Evolutionary conservation across 805 yeast genomes (phyloP).

Genomic region (Kazachstania martiniae): DNA sequence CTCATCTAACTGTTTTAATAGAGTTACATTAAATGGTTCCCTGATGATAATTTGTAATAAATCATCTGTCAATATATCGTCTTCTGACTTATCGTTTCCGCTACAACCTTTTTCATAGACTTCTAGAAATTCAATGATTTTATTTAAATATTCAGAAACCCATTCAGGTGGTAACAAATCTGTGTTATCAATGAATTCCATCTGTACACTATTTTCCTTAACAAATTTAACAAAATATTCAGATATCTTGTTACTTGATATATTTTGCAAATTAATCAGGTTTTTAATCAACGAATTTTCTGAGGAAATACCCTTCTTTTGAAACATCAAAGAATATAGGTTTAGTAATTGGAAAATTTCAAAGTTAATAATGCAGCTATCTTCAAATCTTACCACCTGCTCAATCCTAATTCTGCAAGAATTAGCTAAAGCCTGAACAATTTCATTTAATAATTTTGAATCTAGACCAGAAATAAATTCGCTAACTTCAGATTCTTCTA

Average conservation of each 20-base stretch:
- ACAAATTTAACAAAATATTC: constrained; percentile 11
- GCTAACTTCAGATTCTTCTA: constrained; percentile 15
- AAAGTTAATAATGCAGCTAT: constrained; percentile 42
- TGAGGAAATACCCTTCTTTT: constrained; percentile 28
- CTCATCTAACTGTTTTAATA: constrained; percentile 19
- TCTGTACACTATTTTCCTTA: constrained; percentile 11
- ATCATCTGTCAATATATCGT: constrained; percentile 2
- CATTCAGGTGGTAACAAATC: constrained; percentile 74
- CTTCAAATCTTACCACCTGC: constrained; percentile 56
- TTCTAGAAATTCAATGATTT: constrained; percentile 43
- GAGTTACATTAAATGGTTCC: constrained; percentile 25
- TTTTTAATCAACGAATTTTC: constrained; percentile 14
- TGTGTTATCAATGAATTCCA: constrained; percentile 6
- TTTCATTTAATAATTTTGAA: constrained; percentile 20
- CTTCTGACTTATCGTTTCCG: constrained; percentile 23
- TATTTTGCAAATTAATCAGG: constrained; percentile 9
- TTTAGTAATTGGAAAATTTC: constrained; percentile 53
- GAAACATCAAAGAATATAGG: constrained; percentile 61
- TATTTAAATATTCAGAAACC: constrained; percentile 45
- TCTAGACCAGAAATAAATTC: constrained; percentile 18
- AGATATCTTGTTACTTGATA: constrained; percentile 15
- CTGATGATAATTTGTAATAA: constrained; percentile 36
- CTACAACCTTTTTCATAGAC: constrained; percentile 35
- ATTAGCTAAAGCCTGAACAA: constrained; percentile 28
- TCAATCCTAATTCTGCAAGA: constrained; percentile 58